Percentiles rank a stretch among this genome's conserved stretches.
Evolutionary conservation across 2,329 filamentous ascomycete species (phyloP).

Genomic region (Byssothecium circinans): DNA sequence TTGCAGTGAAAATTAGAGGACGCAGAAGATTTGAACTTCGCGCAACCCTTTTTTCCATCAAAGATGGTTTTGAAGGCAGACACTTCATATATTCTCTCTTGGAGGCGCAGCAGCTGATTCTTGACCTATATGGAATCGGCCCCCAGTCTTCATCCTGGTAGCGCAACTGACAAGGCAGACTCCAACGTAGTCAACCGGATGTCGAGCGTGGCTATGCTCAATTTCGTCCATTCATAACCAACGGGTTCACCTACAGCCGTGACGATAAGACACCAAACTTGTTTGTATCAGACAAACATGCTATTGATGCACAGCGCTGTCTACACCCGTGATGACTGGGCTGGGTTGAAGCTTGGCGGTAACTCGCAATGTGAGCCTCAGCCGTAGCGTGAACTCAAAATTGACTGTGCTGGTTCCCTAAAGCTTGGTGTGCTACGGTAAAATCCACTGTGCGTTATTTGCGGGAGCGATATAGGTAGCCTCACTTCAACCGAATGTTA

Average conservation of each 20-base stretch:
- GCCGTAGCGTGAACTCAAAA: background rate
- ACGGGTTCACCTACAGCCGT: background rate
- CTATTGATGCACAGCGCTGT: background rate
- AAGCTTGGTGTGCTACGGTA: too few species aligned
- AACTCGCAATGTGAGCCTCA: background rate
- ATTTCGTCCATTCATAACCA: background rate
- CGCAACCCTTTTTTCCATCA: conserved; percentile 2
- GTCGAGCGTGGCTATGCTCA: background rate
- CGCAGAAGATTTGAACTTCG: background rate
- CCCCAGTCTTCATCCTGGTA: background rate
- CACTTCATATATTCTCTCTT: background rate
- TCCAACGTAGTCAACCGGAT: background rate
- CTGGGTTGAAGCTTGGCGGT: background rate
- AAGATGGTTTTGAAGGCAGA: background rate
- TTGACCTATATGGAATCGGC: background rate
- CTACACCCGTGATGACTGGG: background rate
- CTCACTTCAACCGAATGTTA: too few species aligned
- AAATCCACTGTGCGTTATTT: too few species aligned
- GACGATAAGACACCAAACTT: background rate
- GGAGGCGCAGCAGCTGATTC: conserved; percentile 3
- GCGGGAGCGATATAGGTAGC: too few species aligned
- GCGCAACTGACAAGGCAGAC: conserved; percentile 2
- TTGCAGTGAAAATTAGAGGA: background rate
- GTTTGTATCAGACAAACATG: background rate
- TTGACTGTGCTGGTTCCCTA: too few species aligned